phyloP scores from a whole-genome alignment of 2,329 filamentous ascomycete genomes.

The Alternaria brassicicola region DNA sequence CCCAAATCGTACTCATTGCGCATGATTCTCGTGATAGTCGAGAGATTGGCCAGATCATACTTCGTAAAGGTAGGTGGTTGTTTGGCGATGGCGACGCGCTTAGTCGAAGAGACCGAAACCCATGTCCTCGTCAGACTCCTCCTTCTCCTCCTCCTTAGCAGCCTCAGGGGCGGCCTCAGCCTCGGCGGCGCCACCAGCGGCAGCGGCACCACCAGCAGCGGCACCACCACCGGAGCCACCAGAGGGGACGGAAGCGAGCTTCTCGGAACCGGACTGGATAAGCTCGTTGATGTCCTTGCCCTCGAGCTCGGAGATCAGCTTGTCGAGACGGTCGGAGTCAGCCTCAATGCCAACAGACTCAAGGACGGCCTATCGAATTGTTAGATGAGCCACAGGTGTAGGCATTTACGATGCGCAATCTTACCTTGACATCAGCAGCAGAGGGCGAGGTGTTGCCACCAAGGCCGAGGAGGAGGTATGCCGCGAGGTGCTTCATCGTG shows the following conservation, averaged over 20 bases:
- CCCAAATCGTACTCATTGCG: slow-evolving; percentile 43
- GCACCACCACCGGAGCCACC: slow-evolving; percentile 79
- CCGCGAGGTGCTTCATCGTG: slow-evolving; percentile 99
- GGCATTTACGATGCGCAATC: background rate
- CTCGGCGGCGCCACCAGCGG: slow-evolving; percentile 64
- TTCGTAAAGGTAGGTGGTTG: slow-evolving; percentile 29
- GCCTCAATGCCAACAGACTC: slow-evolving; percentile 94
- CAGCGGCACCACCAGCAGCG: slow-evolving; percentile 69
- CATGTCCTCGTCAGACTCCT: slow-evolving; percentile 78
- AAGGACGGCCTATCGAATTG: slow-evolving; percentile 74
- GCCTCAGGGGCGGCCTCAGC: slow-evolving; percentile 58
- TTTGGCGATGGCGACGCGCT: slow-evolving; percentile 34
- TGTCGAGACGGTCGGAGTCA: slow-evolving; percentile 80
- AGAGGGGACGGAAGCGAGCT: slow-evolving; percentile 97
- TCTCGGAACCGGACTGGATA: slow-evolving; percentile 85
- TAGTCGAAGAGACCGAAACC: slow-evolving; percentile 75
- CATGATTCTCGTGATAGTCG: slow-evolving; percentile 41
- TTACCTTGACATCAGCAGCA: slow-evolving; percentile 71
- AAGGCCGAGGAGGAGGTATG: slow-evolving; percentile 95
- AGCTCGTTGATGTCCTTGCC: slow-evolving; percentile 95
- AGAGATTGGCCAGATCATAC: slow-evolving; percentile 38
- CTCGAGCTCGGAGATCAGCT: slow-evolving; percentile 87
- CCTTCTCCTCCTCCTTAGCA: slow-evolving; percentile 76
- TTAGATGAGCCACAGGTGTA: slow-evolving; percentile 9
- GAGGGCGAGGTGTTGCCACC: slow-evolving; percentile 91